A percentile compares a stretch with the other conserved stretches of the same genome.
Evolutionary conservation across 805 yeast species (phyloP).

Genomic region (Wickerhamiella allomyrinae): DNA sequence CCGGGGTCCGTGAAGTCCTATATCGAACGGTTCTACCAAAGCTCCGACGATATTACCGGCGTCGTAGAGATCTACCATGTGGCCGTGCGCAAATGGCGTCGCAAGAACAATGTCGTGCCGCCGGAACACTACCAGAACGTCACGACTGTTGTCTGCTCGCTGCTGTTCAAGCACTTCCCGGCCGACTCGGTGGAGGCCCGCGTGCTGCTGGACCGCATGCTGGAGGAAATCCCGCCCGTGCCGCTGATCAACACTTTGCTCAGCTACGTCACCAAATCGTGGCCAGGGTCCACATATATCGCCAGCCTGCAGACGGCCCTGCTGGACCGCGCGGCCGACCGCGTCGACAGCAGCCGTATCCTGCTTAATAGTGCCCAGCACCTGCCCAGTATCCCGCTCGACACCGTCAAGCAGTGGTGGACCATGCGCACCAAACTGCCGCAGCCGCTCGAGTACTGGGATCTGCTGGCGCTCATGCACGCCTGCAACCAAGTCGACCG

Average conservation of each 20-base stretch:
- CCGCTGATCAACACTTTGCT: slow-evolving; percentile 12
- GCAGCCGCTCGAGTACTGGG: slow-evolving; percentile 10
- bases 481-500: slow-evolving; percentile 15
- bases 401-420: slow-evolving; percentile 12
- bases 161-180: slow-evolving; percentile 5
- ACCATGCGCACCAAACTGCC: slow-evolving; percentile 4
- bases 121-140: slow-evolving; percentile 10
- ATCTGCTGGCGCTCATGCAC: slow-evolving; percentile 15
- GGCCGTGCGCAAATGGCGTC: not conserved
- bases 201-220: not conserved
- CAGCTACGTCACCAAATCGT: slow-evolving; percentile 11
- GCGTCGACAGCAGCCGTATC: slow-evolving; percentile 14
- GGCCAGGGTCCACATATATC: slow-evolving; percentile 13
- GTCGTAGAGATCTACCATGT: slow-evolving; percentile 9
- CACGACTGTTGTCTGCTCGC: slow-evolving; percentile 9
- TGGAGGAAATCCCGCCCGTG: slow-evolving; percentile 1
- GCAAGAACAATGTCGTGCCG: not conserved
- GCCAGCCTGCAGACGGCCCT: slow-evolving; percentile 8
- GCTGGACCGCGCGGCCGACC: not conserved
- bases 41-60: slow-evolving; percentile 6
- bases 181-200: slow-evolving; percentile 1
- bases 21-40: slow-evolving; percentile 7
- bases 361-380: slow-evolving; percentile 12
- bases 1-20: slow-evolving; percentile 18
- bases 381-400: slow-evolving; percentile 2